Percentiles rank a stretch among this genome's conserved stretches.
phyloP scores from a whole-genome alignment of 257 asterid species.

The Galeopsis tetrahit region DNA sequence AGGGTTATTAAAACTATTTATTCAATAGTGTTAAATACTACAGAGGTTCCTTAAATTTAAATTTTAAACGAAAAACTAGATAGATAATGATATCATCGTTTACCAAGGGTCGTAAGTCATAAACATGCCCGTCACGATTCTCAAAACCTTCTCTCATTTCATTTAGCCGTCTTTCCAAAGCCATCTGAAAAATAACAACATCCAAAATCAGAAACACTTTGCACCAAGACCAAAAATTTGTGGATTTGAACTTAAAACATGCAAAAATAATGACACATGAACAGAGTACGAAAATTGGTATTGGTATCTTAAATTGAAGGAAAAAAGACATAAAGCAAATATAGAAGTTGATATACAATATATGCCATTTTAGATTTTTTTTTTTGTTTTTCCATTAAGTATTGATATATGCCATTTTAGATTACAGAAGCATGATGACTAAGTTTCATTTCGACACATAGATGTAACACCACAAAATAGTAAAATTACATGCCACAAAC shows the following conservation, averaged over 20 bases:
- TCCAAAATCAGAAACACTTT: conserved; percentile 4
- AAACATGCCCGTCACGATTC: conserved; percentile 56
- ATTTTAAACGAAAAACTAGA: background rate
- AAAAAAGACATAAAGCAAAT: background rate
- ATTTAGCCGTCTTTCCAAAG: conserved; percentile 50
- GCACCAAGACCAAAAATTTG: conserved; percentile 1
- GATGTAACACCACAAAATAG: background rate
- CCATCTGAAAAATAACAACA: conserved; percentile 49
- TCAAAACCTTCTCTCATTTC: conserved; percentile 40
- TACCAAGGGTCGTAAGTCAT: conserved; percentile 83
- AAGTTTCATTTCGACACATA: conserved; percentile 1
- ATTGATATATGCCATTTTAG: background rate
- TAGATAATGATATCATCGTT: background rate
- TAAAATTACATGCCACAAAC: background rate
- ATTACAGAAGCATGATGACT: background rate
- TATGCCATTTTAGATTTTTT: background rate
- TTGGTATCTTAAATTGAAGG: conserved; percentile 7
- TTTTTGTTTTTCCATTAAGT: background rate
- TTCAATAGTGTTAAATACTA: background rate
- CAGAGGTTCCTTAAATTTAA: background rate
- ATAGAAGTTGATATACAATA: background rate
- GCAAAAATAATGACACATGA: background rate
- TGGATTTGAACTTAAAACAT: background rate
- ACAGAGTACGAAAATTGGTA: background rate
- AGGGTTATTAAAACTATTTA: background rate